These are phyloP conservation scores for Suillus placidus DNA, from an alignment of 768 basidiomycete species.

Conservation along the genomic window DNA sequence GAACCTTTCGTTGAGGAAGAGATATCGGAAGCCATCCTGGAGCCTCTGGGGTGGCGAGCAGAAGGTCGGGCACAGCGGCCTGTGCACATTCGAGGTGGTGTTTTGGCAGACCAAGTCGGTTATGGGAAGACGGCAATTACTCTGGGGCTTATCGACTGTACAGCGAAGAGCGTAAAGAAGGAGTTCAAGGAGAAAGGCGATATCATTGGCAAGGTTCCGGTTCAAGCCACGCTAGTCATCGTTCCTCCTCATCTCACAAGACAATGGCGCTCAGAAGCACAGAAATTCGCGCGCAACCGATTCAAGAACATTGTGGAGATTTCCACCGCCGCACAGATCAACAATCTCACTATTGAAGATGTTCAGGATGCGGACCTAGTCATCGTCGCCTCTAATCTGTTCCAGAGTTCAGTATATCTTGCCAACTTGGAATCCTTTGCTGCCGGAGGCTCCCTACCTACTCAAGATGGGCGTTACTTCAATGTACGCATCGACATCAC, in stretches of 20 bases:
- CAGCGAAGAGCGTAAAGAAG: conserved; percentile 53
- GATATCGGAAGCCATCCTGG: conserved; percentile 86
- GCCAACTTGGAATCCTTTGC: conserved; percentile 75
- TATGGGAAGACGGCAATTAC: conserved; percentile 98
- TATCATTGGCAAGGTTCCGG: conserved; percentile 64
- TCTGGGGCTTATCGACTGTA: conserved; percentile 82
- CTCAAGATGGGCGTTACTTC: conserved; percentile 87
- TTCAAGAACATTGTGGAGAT: conserved; percentile 61
- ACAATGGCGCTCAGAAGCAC: conserved; percentile 88
- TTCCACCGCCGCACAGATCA: conserved; percentile 69
- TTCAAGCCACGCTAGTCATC: conserved; percentile 79
- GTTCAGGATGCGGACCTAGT: conserved; percentile 84
- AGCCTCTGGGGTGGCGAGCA: conserved; percentile 90
- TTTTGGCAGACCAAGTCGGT: conserved; percentile 94
- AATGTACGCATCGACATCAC: conserved; percentile 74
- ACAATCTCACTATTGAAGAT: conserved; percentile 69
- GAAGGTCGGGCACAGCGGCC: conserved; percentile 86
- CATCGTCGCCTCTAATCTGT: conserved; percentile 84
- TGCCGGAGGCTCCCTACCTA: conserved; percentile 67
- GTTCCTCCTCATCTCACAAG: conserved; percentile 89
- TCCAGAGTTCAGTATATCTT: conserved; percentile 75
- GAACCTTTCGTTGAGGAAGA: conserved; percentile 90
- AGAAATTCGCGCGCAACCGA: conserved; percentile 66
- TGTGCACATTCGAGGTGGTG: conserved; percentile 80
- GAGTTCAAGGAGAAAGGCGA: conserved; percentile 57